Conservation (phyloP, 805 yeast species). For the Metschnikowia koreensis region DNA sequence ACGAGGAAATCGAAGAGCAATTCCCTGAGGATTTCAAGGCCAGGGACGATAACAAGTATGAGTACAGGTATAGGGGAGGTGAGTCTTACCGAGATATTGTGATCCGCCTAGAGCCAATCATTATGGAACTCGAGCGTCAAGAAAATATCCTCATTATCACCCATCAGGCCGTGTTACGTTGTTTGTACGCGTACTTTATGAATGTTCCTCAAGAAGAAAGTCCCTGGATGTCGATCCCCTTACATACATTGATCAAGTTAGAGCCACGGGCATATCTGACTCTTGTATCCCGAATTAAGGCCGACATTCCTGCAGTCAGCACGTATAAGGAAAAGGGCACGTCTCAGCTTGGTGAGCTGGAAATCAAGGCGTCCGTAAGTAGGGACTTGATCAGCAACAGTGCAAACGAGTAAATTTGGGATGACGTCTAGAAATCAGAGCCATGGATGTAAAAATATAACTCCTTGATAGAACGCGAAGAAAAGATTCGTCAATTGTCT, state of each 20-base stretch:
- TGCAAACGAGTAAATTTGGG: constrained; percentile 4
- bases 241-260: constrained; percentile 88
- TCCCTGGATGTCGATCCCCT: constrained; percentile 99
- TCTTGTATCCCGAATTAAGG: constrained; percentile 82
- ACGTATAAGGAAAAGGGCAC: constrained; percentile 96
- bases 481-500: neutral
- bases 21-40: constrained; percentile 96
- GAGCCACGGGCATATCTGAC: constrained; percentile 96
- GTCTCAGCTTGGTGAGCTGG: constrained; percentile 55
- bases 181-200: constrained; percentile 97
- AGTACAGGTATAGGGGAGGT: constrained; percentile 94
- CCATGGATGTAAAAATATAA: neutral
- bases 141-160: constrained; percentile 94
- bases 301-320: constrained; percentile 96
- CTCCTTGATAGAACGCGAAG: neutral
- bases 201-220: constrained; percentile 95
- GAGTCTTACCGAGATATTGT: constrained; percentile 96
- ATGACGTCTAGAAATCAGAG: neutral
- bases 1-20: constrained; percentile 79
- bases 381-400: constrained; percentile 50
- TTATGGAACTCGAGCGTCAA: constrained; percentile 97
- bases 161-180: constrained; percentile 95
- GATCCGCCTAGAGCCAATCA: constrained; percentile 91
- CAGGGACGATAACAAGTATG: constrained; percentile 93
- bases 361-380: constrained; percentile 39